Conservation (phyloP, 345 rosid genomes). For the Eucalyptus sp. region DNA sequence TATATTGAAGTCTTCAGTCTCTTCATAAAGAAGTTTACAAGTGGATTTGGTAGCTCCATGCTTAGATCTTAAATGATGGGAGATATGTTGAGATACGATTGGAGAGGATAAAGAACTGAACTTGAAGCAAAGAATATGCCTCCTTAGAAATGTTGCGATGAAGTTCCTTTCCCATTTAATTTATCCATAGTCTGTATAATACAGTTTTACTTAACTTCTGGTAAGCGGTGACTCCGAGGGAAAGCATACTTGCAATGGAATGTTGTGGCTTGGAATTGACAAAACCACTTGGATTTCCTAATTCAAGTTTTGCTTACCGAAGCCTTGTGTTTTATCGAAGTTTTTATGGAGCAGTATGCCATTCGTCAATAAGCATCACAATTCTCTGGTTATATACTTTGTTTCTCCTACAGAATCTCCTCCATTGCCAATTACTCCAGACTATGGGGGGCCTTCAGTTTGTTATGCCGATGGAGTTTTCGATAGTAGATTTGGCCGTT, state of each 20-base stretch:
- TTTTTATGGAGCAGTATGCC: background rate
- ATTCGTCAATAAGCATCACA: background rate
- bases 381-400: background rate
- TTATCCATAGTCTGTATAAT: background rate
- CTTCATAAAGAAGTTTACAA: background rate
- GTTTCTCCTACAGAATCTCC: conserved; percentile 25
- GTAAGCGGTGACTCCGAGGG: background rate
- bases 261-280: background rate
- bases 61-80: background rate
- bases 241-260: background rate
- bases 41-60: background rate
- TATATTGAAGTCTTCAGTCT: background rate
- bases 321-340: background rate
- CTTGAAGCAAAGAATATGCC: background rate
- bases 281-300: background rate
- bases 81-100: background rate
- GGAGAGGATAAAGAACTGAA: background rate
- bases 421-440: conserved; percentile 70
- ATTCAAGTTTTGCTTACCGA: background rate
- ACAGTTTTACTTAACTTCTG: conserved; percentile 6
- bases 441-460: conserved; percentile 49
- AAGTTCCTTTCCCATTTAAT: background rate
- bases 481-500: conserved; percentile 50
- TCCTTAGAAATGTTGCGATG: background rate
- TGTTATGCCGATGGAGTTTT: conserved; percentile 85